Base-by-base conservation (phyloP, 257 asterid genomes). In the Solanum etuberosum region DNA sequence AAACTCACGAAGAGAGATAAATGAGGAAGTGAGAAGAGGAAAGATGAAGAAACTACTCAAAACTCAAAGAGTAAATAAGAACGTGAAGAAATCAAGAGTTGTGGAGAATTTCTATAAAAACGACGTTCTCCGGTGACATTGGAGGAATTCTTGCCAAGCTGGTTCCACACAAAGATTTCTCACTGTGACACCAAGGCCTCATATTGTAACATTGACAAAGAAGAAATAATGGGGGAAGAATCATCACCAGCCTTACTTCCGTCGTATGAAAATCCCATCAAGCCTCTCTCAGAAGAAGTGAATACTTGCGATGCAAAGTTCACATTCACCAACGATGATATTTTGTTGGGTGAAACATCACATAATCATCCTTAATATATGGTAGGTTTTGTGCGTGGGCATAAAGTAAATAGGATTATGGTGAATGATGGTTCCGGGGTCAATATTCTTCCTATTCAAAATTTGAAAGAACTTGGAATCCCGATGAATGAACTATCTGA, bases 11-110 rank as follows among this genome's bases (percentile, higher is more conserved):
- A 63, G 8, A 63, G 18, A n/a, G 2, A 0, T 1, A 10, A 63
- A 4, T 11, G 6, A 63, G 16, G 0, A n/a, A 63, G 1, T 25
- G 7, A 0, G 32, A 2, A 63, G 7, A 63, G 71, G 32, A 10
- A 63, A 63, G 4, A 63, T 0, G 18, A 63, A 9, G 16, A 63
- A 63, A 4, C 7, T n/a, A 63, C 71, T 12, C 2, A 63, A 63
- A 5, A 63, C 15, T n/a, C 0, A 0, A 5, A 0, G 71, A 11
- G 32, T 63, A 1, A n/a, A 63, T 0, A 63, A 63, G 1, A 25
- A 11, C 25, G 4, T 63, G 32, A 63, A 11, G 18, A n/a, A n/a
- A n/a, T 63, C 0, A 11, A 25, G 2, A 25, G 8, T n/a, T 5
- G 18, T 23, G 32, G 34, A 25, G 18, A 63, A n/a, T 63, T 3